These are phyloP conservation scores for Coemansia sp. DNA, from an alignment of 192 early-diverging fungal species.

Conservation along the genomic window DNA sequence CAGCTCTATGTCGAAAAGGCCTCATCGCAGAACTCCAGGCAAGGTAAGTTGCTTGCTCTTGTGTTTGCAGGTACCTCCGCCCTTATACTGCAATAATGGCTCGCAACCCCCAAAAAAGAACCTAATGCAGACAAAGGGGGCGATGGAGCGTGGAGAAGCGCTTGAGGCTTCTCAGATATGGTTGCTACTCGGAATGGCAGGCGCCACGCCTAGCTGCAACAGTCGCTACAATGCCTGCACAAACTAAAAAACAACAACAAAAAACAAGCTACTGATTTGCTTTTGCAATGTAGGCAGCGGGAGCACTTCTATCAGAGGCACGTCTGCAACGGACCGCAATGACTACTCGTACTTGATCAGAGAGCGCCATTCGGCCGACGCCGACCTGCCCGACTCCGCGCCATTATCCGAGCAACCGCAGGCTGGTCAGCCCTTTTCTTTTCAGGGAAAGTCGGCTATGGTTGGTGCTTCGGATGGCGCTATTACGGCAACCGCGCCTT, in stretches of 20 bases:
- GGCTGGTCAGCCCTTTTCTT: conserved; percentile 31
- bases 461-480: neutral
- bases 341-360: conserved; percentile 47
- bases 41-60: conserved; percentile 25
- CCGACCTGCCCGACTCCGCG: conserved; percentile 7
- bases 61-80: neutral
- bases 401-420: conserved; percentile 21
- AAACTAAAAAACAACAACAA: neutral
- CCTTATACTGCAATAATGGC: neutral
- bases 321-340: conserved; percentile 27
- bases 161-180: neutral
- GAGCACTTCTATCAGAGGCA: conserved; percentile 13
- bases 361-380: conserved; percentile 35
- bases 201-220: neutral
- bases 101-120: neutral
- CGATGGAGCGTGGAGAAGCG: neutral
- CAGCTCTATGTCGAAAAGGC: conserved; percentile 20
- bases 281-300: conserved; percentile 8
- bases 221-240: conserved; percentile 5
- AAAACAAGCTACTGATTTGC: neutral
- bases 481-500: neutral
- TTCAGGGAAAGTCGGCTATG: conserved; percentile 16
- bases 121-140: neutral
- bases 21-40: conserved; percentile 22
- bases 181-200: neutral